Conservation (phyloP, 352 stramenopile species). For the Pythium periplocum region DNA sequence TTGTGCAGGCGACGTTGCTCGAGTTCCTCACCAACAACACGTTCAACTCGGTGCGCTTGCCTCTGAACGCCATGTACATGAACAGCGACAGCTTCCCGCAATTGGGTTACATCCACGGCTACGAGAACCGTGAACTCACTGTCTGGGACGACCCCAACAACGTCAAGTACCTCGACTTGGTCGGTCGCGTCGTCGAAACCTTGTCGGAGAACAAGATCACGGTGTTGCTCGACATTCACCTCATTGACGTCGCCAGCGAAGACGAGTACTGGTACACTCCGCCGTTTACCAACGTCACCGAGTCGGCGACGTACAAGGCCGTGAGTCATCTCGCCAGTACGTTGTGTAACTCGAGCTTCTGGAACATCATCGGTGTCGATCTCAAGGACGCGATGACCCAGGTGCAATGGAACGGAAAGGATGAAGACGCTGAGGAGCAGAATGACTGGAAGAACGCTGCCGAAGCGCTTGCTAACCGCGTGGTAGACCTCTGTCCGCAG, state of each 20-base stretch:
- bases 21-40: constrained; percentile 48
- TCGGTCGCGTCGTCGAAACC: constrained; percentile 48
- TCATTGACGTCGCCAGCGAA: constrained; percentile 38
- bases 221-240: constrained; percentile 58
- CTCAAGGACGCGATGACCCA: constrained; percentile 53
- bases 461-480: constrained; percentile 26
- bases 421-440: constrained; percentile 19
- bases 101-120: constrained; percentile 46
- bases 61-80: constrained; percentile 51
- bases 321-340: constrained; percentile 35
- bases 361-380: constrained; percentile 62
- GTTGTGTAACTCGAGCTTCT: constrained; percentile 50
- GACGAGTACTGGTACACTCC: constrained; percentile 69
- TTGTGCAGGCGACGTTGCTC: constrained; percentile 31
- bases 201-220: constrained; percentile 43
- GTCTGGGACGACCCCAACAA: constrained; percentile 33
- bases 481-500: constrained; percentile 44
- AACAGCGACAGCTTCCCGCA: constrained; percentile 34
- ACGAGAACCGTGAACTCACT: constrained; percentile 60
- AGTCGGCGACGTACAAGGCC: constrained; percentile 40
- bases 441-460: constrained; percentile 42
- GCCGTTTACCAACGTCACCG: constrained; percentile 34
- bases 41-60: constrained; percentile 61
- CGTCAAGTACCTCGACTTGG: constrained; percentile 50
- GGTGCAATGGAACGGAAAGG: constrained; percentile 26